Evolutionary conservation across 805 yeast genomes (phyloP).

Genomic region (Sugiyamaella floridensis): DNA sequence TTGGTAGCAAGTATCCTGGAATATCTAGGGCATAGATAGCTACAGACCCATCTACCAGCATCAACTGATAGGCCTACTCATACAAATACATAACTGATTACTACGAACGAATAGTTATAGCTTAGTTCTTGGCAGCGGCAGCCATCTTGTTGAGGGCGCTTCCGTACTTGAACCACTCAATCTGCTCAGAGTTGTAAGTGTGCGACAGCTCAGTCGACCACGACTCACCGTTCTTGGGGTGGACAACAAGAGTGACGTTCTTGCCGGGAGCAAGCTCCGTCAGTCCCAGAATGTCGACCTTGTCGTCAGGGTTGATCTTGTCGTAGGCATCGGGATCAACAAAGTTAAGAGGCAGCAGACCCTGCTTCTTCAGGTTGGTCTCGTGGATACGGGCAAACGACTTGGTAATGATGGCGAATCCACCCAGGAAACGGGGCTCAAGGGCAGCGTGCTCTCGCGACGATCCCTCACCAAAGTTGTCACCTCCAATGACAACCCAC

Average conservation of each 20-base stretch:
- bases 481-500: conserved; percentile 98
- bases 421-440: conserved; percentile 99
- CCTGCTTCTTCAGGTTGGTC: conserved; percentile 99
- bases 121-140: conserved; percentile 21
- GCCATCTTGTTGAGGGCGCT: conserved; percentile 98
- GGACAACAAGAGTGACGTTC: conserved; percentile 69
- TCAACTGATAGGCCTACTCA: neutral
- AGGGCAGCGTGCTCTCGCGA: conserved; percentile 99
- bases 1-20: neutral
- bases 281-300: conserved; percentile 80
- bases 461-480: conserved; percentile 99
- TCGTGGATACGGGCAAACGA: conserved; percentile 99
- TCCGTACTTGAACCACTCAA: conserved; percentile 98
- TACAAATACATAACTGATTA: neutral
- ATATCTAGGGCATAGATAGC: too few species aligned
- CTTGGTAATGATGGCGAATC: conserved; percentile 94
- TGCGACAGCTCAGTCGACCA: conserved; percentile 92
- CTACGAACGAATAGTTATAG: neutral
- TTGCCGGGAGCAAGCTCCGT: conserved; percentile 88
- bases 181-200: conserved; percentile 94
- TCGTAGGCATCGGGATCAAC: conserved; percentile 85
- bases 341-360: conserved; percentile 95
- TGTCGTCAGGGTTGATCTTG: conserved; percentile 85
- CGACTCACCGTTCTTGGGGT: conserved; percentile 63
- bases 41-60: too few species aligned